Base-by-base conservation (phyloP, 345 rosid species). In the Turnera subulata region DNA sequence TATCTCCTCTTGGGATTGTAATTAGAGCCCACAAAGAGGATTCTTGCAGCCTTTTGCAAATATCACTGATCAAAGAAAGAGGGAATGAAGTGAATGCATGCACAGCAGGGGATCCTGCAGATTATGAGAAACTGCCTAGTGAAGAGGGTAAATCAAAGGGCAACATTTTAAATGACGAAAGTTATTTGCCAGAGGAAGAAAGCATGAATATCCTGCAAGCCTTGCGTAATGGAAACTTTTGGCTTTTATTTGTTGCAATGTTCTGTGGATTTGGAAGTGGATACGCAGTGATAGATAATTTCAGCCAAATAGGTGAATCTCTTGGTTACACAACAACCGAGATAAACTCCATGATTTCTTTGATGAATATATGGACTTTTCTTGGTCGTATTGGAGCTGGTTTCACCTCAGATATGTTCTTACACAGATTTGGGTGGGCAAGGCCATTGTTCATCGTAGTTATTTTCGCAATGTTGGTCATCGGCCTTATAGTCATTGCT, bases 351-450 rank as follows among this genome's bases (percentile, higher is more conserved):
- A 33, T 91, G 62, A 95, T 92, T 56, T 70, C 98, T 17, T 67
- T 86, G 61, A 72, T 78, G 78, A 86, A 91, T 61, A 88, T 86
- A 78, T 92, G 98, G 98, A 88, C 86, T 58, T 88, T 88, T 64
- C 86, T 92, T 2, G 96, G 96, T 57, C 85, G 96, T 33, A 86
- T 91, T 33, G 91, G 92, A 45, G 98, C 77, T 8, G 98, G 98
- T 15, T 84, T 70, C 37, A 67, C 83, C 2, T 88, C 98, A 0
- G 98, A 91, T 67, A 61, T 76, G 25, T 61, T 91, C 67, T 76
- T 91, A 19, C 85, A 78, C 64, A 76, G 55, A 58, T 56, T 46
- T 37, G 98, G 98, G 11, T 86, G 73, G 82, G 80, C 78, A n/a
- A 80, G 96, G 75, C 92, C 96, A 2, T 53, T 77, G 58, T 81